Evolutionary conservation across 2,329 filamentous ascomycete species (phyloP).

Genomic region (Aspergillus candidus): DNA sequence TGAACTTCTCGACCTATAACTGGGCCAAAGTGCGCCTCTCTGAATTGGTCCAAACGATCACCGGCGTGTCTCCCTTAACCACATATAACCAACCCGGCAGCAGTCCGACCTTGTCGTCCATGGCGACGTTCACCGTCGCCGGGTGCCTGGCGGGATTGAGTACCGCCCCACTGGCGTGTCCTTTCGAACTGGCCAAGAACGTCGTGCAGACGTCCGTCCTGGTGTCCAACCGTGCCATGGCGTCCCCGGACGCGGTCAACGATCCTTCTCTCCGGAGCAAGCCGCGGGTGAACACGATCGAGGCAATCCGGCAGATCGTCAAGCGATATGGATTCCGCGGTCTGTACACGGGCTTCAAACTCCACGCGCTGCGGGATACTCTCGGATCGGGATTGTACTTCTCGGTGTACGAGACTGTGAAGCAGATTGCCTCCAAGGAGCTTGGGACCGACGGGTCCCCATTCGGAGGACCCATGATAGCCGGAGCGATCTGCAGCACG

Average conservation of each 20-base stretch:
- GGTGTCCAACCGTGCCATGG: slow-evolving; percentile 37
- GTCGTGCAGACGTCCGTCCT: slow-evolving; percentile 45
- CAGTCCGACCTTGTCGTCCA: slow-evolving; percentile 35
- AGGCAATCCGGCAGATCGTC: slow-evolving; percentile 40
- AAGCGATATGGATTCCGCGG: slow-evolving; percentile 39
- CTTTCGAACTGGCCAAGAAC: slow-evolving; percentile 45
- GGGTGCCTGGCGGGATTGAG: slow-evolving; percentile 39
- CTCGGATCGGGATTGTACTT: slow-evolving; percentile 44
- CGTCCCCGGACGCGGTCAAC: slow-evolving; percentile 28
- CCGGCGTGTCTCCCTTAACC: slow-evolving; percentile 36
- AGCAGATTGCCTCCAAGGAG: slow-evolving; percentile 41
- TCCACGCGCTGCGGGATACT: slow-evolving; percentile 42
- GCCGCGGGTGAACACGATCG: slow-evolving; percentile 37
- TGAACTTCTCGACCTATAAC: slow-evolving; percentile 44
- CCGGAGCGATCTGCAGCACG: slow-evolving; percentile 43
- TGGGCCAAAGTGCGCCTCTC: slow-evolving; percentile 38
- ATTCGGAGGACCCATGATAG: slow-evolving; percentile 40
- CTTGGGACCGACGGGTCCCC: slow-evolving; percentile 39
- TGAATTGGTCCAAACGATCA: slow-evolving; percentile 33
- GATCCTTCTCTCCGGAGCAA: slow-evolving; percentile 31
- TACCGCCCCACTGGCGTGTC: slow-evolving; percentile 42
- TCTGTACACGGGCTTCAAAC: slow-evolving; percentile 42
- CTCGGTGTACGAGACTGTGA: slow-evolving; percentile 43
- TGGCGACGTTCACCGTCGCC: slow-evolving; percentile 39
- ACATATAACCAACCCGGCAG: slow-evolving; percentile 39